phyloP scores from a whole-genome alignment of 345 rosid species.

The Carallia pectinifolia region DNA sequence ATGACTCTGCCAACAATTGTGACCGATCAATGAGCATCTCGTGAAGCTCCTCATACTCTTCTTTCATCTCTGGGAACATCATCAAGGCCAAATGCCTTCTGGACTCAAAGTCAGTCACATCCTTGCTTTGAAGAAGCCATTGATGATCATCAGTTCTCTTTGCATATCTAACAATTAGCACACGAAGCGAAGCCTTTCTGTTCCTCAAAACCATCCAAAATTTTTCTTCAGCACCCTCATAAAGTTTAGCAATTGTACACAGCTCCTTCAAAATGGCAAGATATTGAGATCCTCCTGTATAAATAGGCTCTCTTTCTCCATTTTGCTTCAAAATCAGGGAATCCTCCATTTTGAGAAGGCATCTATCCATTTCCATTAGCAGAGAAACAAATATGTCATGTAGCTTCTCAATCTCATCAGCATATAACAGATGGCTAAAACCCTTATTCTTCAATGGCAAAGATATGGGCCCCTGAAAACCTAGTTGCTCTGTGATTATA shows the following conservation, averaged over 20 bases:
- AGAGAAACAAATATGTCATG: constrained; percentile 41
- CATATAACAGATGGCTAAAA: constrained; percentile 21
- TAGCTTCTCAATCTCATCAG: constrained; percentile 48
- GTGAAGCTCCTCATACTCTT: constrained; percentile 81
- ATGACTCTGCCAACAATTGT: constrained; percentile 80
- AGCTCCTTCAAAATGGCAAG: constrained; percentile 74
- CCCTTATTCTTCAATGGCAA: constrained; percentile 41
- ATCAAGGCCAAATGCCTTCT: constrained; percentile 85
- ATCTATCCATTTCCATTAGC: constrained; percentile 48
- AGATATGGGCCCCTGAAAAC: constrained; percentile 31
- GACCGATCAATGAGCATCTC: constrained; percentile 98
- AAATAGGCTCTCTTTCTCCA: constrained; percentile 54
- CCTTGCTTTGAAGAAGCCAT: constrained; percentile 84
- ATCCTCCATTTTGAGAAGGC: constrained; percentile 50
- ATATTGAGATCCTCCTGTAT: constrained; percentile 52
- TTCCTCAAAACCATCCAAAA: constrained; percentile 46
- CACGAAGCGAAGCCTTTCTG: constrained; percentile 50
- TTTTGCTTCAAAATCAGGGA: constrained; percentile 24
- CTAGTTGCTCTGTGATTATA: constrained; percentile 35
- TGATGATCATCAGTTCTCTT: constrained; percentile 65
- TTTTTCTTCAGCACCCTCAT: constrained; percentile 47
- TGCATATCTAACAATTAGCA: constrained; percentile 55
- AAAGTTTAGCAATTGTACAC: constrained; percentile 57
- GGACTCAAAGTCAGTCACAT: constrained; percentile 73
- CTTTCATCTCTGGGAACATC: constrained; percentile 84